Percentiles rank a stretch among this genome's conserved stretches.
Conservation (phyloP, 1,139 yeast species). For the Hemisphaericaspora lyxosophila region DNA sequence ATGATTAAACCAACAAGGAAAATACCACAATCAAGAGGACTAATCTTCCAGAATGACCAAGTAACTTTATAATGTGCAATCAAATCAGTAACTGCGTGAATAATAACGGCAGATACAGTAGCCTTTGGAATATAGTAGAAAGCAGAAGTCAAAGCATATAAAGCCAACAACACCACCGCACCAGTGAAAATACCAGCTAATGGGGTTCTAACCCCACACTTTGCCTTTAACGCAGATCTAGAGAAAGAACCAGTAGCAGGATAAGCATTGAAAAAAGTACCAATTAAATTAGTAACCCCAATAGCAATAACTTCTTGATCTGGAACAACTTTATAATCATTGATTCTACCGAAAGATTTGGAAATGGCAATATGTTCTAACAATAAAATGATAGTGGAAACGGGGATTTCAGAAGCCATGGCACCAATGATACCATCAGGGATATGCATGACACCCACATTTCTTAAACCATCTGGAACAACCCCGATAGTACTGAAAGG, state of each 20-base stretch:
- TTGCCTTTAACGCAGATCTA: conserved; percentile 89
- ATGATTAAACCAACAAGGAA: conserved; percentile 76
- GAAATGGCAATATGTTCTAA: conserved; percentile 93
- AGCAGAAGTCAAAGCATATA: conserved; percentile 78
- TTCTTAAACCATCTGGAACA: conserved; percentile 79
- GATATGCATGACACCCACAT: conserved; percentile 70
- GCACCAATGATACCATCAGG: conserved; percentile 61
- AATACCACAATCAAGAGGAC: conserved; percentile 76
- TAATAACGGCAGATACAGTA: conserved; percentile 79
- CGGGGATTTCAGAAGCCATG: conserved; percentile 79
- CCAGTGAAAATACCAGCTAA: conserved; percentile 92
- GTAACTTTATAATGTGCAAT: conserved; percentile 72
- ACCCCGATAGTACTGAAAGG: conserved; percentile 67
- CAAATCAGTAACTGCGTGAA: conserved; percentile 93
- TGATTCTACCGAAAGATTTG: conserved; percentile 88
- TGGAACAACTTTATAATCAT: conserved; percentile 87
- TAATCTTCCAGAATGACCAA: conserved; percentile 70
- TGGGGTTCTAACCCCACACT: conserved; percentile 95
- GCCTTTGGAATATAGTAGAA: conserved; percentile 93
- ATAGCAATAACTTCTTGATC: conserved; percentile 94
- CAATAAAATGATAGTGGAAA: conserved; percentile 75
- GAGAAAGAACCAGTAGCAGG: conserved; percentile 97
- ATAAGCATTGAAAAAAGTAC: conserved; percentile 89
- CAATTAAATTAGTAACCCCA: conserved; percentile 87
- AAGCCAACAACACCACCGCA: conserved; percentile 79